Percentiles rank a stretch among this genome's conserved stretches.
phyloP scores from a whole-genome alignment of 1,284 basidiomycete species.

The Hortiboletus rubellus region DNA sequence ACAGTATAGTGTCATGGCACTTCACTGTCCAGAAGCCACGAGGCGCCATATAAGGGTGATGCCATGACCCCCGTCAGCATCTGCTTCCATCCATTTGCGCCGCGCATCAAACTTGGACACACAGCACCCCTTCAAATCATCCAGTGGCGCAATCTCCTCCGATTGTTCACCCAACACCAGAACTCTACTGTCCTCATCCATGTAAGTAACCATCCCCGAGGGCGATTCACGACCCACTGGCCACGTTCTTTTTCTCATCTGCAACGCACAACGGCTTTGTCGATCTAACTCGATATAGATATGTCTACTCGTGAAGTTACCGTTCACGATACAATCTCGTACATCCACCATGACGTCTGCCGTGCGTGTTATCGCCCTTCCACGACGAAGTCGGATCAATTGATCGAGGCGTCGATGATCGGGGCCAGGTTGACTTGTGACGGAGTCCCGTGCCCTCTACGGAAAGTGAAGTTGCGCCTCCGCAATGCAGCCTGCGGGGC shows the following conservation, averaged over 20 bases:
- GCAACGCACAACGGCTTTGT: neutral
- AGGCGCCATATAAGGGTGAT: slow-evolving; percentile 10
- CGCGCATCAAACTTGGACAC: slow-evolving; percentile 8
- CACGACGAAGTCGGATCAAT: neutral
- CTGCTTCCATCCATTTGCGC: slow-evolving; percentile 3
- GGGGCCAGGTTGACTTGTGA: neutral
- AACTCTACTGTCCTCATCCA: neutral
- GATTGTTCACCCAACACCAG: neutral
- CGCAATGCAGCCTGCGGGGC: neutral
- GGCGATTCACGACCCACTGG: neutral
- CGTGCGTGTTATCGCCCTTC: slow-evolving; percentile 2
- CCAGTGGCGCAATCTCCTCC: neutral
- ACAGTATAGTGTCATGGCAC: neutral
- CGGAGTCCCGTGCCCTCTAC: neutral
- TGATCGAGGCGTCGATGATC: neutral
- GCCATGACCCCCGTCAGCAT: neutral
- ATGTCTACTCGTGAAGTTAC: neutral
- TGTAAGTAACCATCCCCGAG: neutral
- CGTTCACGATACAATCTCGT: neutral
- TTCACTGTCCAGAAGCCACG: slow-evolving; percentile 5
- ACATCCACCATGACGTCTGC: neutral
- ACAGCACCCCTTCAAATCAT: neutral
- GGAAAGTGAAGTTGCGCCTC: neutral
- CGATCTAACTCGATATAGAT: slow-evolving; percentile 1
- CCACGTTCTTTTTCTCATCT: neutral